Percentiles rank a stretch among this genome's conserved stretches.
These are phyloP conservation scores for Penicillium vulpinum DNA, from an alignment of 2,329 filamentous ascomycete species.

Conservation along the genomic window DNA sequence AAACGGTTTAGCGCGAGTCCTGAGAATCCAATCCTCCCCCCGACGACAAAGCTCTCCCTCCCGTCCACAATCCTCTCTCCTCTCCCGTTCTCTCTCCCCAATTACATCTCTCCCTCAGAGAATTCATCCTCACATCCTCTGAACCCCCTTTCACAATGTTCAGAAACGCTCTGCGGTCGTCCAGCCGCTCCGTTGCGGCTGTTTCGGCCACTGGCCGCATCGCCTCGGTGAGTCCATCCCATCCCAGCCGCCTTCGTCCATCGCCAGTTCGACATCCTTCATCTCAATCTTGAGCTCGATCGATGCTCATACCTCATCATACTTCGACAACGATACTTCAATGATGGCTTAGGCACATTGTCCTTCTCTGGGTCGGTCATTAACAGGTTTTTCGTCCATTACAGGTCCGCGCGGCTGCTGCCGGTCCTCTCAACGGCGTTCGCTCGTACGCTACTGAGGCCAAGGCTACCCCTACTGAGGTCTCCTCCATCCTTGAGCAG, in stretches of 20 bases:
- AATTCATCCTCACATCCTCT: conserved; percentile 46
- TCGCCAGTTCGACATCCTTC: conserved; percentile 32
- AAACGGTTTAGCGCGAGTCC: conserved; percentile 42
- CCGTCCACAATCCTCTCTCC: conserved; percentile 46
- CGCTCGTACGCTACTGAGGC: conserved; percentile 90
- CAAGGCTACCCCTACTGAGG: conserved; percentile 95
- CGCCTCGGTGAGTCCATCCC: conserved; percentile 80
- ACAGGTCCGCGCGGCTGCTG: conserved; percentile 83
- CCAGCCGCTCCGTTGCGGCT: conserved; percentile 90
- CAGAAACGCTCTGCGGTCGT: conserved; percentile 97
- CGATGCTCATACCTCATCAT: conserved; percentile 27
- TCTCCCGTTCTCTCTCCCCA: conserved; percentile 40
- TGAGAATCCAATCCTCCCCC: conserved; percentile 43
- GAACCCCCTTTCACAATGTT: conserved; percentile 70
- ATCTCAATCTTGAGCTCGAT: conserved; percentile 38
- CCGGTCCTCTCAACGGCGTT: conserved; percentile 71
- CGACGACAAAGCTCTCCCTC: conserved; percentile 45
- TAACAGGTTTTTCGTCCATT: conserved; percentile 44
- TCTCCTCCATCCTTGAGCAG: conserved; percentile 99
- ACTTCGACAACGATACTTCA: conserved; percentile 24
- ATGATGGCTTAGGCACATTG: conserved; percentile 23
- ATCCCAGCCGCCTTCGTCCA: conserved; percentile 46
- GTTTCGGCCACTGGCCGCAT: conserved; percentile 89
- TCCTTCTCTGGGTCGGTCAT: conserved; percentile 50
- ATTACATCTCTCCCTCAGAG: conserved; percentile 45